Percentiles rank a stretch among this genome's conserved stretches.
Evolutionary conservation across 2,329 filamentous ascomycete species (phyloP).

Genomic region (Colletotrichum brevisporum): DNA sequence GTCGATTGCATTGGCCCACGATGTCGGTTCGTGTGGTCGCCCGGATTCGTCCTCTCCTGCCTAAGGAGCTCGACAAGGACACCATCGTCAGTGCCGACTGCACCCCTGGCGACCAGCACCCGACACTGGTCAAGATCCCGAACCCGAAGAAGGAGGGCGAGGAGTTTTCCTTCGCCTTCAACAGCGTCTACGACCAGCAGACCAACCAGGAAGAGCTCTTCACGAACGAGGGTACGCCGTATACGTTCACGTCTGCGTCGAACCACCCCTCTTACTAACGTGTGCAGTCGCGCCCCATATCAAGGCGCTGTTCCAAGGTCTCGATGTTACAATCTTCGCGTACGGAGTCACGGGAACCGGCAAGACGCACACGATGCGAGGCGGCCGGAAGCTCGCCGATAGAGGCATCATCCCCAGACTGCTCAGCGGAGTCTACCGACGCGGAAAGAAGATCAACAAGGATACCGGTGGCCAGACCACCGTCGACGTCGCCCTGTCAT

Average conservation of each 20-base stretch:
- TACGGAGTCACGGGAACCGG: constrained; percentile 95
- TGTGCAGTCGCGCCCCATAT: constrained; percentile 84
- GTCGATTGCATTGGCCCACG: constrained; percentile 34
- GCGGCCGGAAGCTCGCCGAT: constrained; percentile 87
- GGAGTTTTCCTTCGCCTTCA: constrained; percentile 95
- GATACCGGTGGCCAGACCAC: constrained; percentile 79
- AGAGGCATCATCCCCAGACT: constrained; percentile 90
- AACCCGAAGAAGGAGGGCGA: constrained; percentile 94
- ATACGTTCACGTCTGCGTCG: constrained; percentile 29
- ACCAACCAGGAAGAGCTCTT: constrained; percentile 91
- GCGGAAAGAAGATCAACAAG: constrained; percentile 87
- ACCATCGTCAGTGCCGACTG: constrained; percentile 82
- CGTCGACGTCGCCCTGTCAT: constrained; percentile 84
- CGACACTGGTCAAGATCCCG: constrained; percentile 85
- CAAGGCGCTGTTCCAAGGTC: constrained; percentile 91
- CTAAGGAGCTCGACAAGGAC: constrained; percentile 88
- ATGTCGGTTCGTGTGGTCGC: constrained; percentile 89
- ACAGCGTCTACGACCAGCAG: constrained; percentile 86
- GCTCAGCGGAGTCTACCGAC: constrained; percentile 86
- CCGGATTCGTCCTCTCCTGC: constrained; percentile 88
- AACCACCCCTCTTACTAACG: constrained; percentile 27
- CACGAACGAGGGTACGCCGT: constrained; percentile 82
- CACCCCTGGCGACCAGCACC: constrained; percentile 71
- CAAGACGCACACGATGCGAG: constrained; percentile 97
- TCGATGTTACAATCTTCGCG: constrained; percentile 91